Base-by-base conservation (phyloP, 306 rosid genomes). In the Geum urbanum region DNA sequence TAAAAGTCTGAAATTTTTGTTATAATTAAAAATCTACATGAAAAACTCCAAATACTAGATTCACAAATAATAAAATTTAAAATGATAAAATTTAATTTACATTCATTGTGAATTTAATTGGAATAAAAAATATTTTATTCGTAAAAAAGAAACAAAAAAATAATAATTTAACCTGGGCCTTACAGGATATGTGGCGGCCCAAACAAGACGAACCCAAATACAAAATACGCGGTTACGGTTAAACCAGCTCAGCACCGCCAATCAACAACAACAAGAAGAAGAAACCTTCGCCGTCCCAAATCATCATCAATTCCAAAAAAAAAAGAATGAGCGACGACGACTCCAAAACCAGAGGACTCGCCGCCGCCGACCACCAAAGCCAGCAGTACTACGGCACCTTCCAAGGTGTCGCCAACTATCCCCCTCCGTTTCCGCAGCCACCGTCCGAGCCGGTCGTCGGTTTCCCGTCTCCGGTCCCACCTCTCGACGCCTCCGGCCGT, bases 351-450 rank as follows among this genome's bases (percentile, higher is more conserved):
- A 71, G 22, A 67, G 84, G 66, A 35, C 49, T 80, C 15, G 8
- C 46, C 51, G 47, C 43, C 71, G 86, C 43, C 69, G 86, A 86
- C 22, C 67, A 55, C 58, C 81, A 64, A 49, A 73, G 70, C 63
- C 88, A 72, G 66, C 84, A 78, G 45, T 74, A 85, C 79, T 92
- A 92, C 74, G 97, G 95, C 56, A 92, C 97, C 7, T 92, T 89
- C 66, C 97, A 92, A 75, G 96, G 96, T 67, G 96, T 92, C 4
- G 85, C 97, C 43, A 92, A 92, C 69, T 84, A 78, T 55, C 77
- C 83, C 49, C 84, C 81, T 73, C 75, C 82, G 11, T 58, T 82
- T 45, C 81, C 78, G 5, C 85, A 47, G 35, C 84, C 71, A 16
- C 77, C 72, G n/a, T 48, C 84, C 41, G 79, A 69, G 19, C 80